Evolutionary conservation across 352 stramenopile species (phyloP), one percentile per base, ranked within the genome.

Genomic region (Globisporangium abappressorium): DNA sequence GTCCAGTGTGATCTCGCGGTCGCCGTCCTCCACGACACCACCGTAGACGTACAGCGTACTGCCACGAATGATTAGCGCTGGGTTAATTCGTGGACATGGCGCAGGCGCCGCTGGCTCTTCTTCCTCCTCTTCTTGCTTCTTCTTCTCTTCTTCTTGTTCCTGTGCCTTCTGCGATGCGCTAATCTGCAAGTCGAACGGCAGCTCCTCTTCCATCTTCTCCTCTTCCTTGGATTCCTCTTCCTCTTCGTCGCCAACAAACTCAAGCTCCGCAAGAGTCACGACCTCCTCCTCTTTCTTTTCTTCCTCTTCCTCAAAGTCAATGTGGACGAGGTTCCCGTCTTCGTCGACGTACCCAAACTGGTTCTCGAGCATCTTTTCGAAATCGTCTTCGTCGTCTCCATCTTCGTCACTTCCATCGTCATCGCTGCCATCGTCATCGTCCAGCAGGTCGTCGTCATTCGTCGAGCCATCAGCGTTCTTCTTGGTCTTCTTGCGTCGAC

Each of bases 291-390:
- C 70, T 22, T 78, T 57, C 60, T 61, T 61, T 11, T 69, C 71
- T n/a, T 54, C 49, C 28, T 93, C 87, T 14, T 91, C 86, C 4
- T 93, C 89, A 66, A 98, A 90, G 62, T 97, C 93, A 75, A 98
- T 91, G 69, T 98, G 98, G 38, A 99, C 92, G 57, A 98, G 90
- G 72, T 98, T 98, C 30, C 96, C 96, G 68, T 98, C 85, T 24
- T 96, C 91, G 64, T 98, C 95, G 14, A 98, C 92, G 73, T 98
- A 98, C 4, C 93, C 92, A 77, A 98, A 98, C 87, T 98, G 95
- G 64, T 98, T 97, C 57, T 93, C 83, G 28, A 93, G 68, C 89
- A 87, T 91, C 70, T 80, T 78, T 63, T 85, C 90, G 69, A 87
- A 87, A 62, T 96, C 86, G 56, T 96, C 90, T 46, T 96, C 78